Evolutionary conservation across 2,329 filamentous ascomycete genomes (phyloP).

Genomic region (Apiospora marii): DNA sequence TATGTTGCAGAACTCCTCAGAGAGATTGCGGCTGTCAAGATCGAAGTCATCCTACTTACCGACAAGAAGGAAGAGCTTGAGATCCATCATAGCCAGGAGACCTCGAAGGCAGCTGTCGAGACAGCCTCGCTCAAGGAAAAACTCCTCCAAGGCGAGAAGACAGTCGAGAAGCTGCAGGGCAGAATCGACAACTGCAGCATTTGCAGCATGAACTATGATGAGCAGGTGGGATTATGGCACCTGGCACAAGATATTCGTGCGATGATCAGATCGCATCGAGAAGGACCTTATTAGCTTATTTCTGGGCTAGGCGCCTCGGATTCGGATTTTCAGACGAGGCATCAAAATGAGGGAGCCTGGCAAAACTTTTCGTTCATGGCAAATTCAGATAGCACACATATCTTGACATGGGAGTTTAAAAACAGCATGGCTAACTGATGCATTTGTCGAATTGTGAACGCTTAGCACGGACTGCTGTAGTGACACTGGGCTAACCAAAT

Average conservation of each 20-base stretch:
- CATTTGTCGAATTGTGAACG: neutral
- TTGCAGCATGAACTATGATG: neutral
- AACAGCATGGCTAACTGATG: neutral
- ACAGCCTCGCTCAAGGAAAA: neutral
- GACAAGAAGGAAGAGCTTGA: neutral
- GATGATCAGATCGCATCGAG: neutral
- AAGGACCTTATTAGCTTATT: neutral
- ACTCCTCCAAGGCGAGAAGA: neutral
- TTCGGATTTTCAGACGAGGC: neutral
- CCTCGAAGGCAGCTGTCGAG: neutral
- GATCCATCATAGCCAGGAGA: neutral
- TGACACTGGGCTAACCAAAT: too few relatives aligned
- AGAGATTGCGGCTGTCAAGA: neutral
- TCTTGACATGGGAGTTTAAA: neutral
- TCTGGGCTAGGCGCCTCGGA: neutral
- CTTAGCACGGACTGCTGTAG: neutral
- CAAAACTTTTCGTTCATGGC: neutral
- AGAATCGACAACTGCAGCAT: neutral
- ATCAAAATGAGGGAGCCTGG: neutral
- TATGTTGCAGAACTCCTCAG: neutral
- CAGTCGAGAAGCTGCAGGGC: neutral
- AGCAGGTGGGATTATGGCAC: neutral
- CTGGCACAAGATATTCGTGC: neutral
- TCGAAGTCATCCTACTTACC: neutral
- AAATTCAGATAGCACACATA: neutral